phyloP scores from a whole-genome alignment of 495 filamentous ascomycete genomes.

The Letharia columbiana region DNA sequence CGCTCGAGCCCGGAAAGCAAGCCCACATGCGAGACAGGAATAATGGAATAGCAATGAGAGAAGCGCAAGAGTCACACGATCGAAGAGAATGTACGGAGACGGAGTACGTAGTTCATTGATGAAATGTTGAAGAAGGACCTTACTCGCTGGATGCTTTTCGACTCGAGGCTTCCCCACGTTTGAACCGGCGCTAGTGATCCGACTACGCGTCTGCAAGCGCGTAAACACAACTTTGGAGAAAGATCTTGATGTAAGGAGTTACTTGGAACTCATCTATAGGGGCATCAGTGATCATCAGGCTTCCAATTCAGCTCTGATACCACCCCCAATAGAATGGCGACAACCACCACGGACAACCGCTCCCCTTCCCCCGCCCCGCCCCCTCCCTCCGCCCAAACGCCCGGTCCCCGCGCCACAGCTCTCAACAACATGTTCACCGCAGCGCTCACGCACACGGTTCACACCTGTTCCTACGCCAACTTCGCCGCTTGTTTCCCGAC shows the following conservation, averaged over 20 bases:
- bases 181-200: not conserved
- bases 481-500: constrained; percentile 88
- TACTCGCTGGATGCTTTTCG: not conserved
- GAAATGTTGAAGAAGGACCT: not conserved
- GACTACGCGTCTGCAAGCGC: not conserved
- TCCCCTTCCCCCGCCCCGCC: constrained; percentile 48
- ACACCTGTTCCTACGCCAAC: constrained; percentile 64
- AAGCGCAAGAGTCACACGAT: not conserved
- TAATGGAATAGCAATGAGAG: not conserved
- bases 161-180: not conserved
- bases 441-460: constrained; percentile 60
- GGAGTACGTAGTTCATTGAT: not conserved
- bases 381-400: constrained; percentile 50
- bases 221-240: not conserved
- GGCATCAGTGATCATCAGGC: not conserved
- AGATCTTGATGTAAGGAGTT: not conserved
- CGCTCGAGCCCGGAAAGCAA: not conserved
- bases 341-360: constrained; percentile 8
- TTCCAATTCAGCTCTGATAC: not conserved
- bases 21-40: not conserved
- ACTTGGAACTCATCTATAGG: not conserved
- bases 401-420: constrained; percentile 65
- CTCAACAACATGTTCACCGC: constrained; percentile 62
- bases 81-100: not conserved
- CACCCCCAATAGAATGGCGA: not conserved